Percentiles rank a stretch among this genome's conserved stretches.
Conservation (phyloP, 2,329 filamentous ascomycete genomes). For the Arthrobotrys musiformis region DNA sequence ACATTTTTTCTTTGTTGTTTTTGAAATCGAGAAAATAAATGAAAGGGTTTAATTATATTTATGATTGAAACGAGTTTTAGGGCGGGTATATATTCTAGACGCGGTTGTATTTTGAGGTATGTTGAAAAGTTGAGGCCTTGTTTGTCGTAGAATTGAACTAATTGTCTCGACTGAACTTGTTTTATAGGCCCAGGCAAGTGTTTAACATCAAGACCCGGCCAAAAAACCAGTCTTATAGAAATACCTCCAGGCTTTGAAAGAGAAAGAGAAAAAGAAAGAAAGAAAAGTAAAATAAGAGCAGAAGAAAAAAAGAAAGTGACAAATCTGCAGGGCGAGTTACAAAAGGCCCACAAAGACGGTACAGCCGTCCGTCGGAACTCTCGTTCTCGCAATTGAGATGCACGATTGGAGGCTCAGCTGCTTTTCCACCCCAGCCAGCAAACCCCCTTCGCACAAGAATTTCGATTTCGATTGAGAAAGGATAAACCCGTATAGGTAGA, state of each 20-base stretch:
- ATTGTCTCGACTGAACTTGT: neutral
- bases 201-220: neutral
- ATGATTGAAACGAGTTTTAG: neutral
- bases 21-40: too few relatives aligned
- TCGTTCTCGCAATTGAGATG: neutral
- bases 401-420: slow-evolving; percentile 5
- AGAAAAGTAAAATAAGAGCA: neutral
- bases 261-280: neutral
- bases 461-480: neutral
- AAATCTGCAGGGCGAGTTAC: neutral
- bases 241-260: neutral
- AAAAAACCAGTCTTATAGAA: neutral
- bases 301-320: neutral
- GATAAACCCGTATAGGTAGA: neutral
- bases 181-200: neutral
- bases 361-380: neutral
- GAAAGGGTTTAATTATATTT: neutral
- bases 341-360: neutral
- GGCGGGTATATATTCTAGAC: too few relatives aligned
- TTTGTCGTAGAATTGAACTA: neutral
- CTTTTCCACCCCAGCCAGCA: neutral
- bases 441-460: neutral
- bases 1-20: neutral
- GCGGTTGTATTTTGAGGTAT: too few relatives aligned
- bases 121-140: neutral